Conservation (phyloP, 2,329 filamentous ascomycete species). For the Venturia oleaginea region DNA sequence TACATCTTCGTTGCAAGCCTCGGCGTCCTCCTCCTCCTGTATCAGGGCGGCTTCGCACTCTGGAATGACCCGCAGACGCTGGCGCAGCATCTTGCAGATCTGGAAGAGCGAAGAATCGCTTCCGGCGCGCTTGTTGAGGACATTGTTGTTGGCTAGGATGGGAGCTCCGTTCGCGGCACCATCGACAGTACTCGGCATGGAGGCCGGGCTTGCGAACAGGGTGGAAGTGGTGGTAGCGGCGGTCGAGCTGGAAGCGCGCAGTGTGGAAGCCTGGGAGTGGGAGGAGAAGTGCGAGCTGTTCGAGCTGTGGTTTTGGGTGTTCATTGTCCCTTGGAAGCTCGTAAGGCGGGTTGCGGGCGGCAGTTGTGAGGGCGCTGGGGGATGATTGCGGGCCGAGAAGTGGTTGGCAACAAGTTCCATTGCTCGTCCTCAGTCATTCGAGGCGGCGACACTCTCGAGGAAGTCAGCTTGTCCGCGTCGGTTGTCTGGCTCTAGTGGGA, state of each 20-base stretch:
- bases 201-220: conserved; percentile 31
- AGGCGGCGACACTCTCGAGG: neutral
- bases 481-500: too few species aligned
- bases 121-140: conserved; percentile 95
- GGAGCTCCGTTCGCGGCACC: conserved; percentile 46
- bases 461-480: neutral
- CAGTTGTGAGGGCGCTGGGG: conserved; percentile 7
- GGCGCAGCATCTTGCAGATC: conserved; percentile 79
- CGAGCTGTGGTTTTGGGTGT: conserved; percentile 25
- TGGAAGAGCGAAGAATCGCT: conserved; percentile 89
- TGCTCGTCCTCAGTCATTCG: neutral
- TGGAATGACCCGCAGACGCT: conserved; percentile 72
- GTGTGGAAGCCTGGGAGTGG: conserved; percentile 35
- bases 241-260: conserved; percentile 39
- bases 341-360: conserved; percentile 3
- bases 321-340: conserved; percentile 3
- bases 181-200: conserved; percentile 25
- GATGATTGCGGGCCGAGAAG: conserved; percentile 7
- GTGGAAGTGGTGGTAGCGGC: conserved; percentile 34
- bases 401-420: conserved; percentile 3
- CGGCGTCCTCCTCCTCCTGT: conserved; percentile 61
- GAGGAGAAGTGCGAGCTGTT: conserved; percentile 39
- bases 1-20: conserved; percentile 49
- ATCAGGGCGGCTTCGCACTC: conserved; percentile 68
- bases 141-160: conserved; percentile 75